Conservation (phyloP, 441 rosid genomes). For the Aquilaria agallochum region DNA sequence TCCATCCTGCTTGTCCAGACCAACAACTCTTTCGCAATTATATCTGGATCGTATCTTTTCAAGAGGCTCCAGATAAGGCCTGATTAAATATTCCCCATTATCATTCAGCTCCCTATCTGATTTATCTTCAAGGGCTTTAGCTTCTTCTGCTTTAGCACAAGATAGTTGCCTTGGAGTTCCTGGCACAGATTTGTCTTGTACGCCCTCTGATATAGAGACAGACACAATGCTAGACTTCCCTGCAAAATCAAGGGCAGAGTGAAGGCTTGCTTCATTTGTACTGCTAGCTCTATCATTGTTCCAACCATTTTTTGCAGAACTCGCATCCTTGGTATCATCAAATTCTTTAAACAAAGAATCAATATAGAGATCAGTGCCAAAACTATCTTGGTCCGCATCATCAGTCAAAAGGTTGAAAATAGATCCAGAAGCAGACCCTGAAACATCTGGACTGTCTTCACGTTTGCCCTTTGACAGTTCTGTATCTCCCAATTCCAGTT, state of each 20-base stretch:
- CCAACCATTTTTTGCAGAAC: conserved; percentile 72
- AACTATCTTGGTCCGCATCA: conserved; percentile 23
- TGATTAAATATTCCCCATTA: conserved; percentile 92
- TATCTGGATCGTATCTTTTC: conserved; percentile 85
- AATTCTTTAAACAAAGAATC: conserved; percentile 51
- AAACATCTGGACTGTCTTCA: conserved; percentile 48
- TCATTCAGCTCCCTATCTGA: conserved; percentile 84
- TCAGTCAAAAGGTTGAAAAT: conserved; percentile 54
- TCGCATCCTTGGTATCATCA: conserved; percentile 41
- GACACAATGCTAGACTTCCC: conserved; percentile 71
- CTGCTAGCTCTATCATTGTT: conserved; percentile 86
- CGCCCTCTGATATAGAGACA: conserved; percentile 64
- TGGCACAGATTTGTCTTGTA: conserved; percentile 56
- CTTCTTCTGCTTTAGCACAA: conserved; percentile 56
- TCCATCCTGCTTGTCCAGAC: conserved; percentile 97
- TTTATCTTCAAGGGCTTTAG: conserved; percentile 52
- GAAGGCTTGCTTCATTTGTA: conserved; percentile 88
- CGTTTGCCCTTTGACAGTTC: conserved; percentile 49
- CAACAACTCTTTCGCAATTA: conserved; percentile 91
- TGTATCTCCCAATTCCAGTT: conserved; percentile 63
- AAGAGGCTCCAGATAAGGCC: conserved; percentile 89
- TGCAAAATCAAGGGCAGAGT: conserved; percentile 87
- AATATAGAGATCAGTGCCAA: conserved; percentile 51
- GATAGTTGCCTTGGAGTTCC: conserved; percentile 78
- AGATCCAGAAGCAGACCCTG: conserved; percentile 62